Evolutionary conservation across 1,284 basidiomycete genomes (phyloP).

Genomic region (Trametes versicolor): DNA sequence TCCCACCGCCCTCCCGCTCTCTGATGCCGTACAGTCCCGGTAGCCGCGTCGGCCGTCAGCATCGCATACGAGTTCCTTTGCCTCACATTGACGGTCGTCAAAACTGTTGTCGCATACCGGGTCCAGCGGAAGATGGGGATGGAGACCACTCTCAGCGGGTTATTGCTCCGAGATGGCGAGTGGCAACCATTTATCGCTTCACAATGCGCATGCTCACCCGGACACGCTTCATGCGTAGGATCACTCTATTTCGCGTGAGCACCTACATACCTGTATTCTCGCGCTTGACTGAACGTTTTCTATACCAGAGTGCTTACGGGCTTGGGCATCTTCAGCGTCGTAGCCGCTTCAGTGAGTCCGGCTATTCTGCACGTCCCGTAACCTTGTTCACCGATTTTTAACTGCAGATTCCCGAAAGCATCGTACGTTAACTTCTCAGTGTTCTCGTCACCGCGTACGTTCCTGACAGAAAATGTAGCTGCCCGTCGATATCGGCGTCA

Average conservation of each 20-base stretch:
- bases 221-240: neutral
- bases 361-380: too few species aligned
- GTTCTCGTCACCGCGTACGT: neutral
- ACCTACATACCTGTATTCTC: too few species aligned
- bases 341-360: neutral
- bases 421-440: neutral
- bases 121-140: neutral
- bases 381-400: too few species aligned
- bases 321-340: slow-evolving; percentile 11
- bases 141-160: neutral
- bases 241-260: slow-evolving; percentile 9
- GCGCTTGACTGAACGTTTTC: neutral
- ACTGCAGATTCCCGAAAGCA: neutral
- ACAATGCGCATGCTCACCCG: neutral
- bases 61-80: slow-evolving; percentile 15
- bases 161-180: slow-evolving; percentile 4
- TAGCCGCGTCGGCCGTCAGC: slow-evolving; percentile 1
- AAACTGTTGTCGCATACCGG: neutral
- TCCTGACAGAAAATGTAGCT: neutral
- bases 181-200: neutral
- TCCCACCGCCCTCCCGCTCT: neutral
- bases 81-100: neutral
- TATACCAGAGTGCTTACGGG: neutral
- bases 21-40: neutral
- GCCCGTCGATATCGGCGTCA: slow-evolving; percentile 4